phyloP scores from a whole-genome alignment of 148 eudicot genomes.

The Vaccinium vitisidaea region DNA sequence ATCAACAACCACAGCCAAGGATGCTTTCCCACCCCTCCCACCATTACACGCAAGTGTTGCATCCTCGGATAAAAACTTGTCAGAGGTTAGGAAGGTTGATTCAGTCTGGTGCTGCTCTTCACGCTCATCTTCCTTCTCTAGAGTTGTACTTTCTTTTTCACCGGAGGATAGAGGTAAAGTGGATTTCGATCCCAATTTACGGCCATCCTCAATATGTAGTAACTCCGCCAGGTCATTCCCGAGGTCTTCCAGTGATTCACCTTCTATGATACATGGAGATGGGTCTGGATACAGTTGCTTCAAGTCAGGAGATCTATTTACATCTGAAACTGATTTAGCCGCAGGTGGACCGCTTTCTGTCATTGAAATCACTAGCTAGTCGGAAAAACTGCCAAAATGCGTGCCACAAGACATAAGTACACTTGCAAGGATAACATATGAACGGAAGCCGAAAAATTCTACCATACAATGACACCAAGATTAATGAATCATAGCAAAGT shows the following conservation, averaged over 20 bases:
- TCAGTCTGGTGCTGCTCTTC: conserved; percentile 20
- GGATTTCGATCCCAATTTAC: conserved; percentile 16
- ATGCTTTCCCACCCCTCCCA: background rate
- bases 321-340: conserved; percentile 25
- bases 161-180: conserved; percentile 17
- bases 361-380: conserved; percentile 19
- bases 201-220: conserved; percentile 36
- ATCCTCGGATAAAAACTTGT: conserved; percentile 39
- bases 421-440: background rate
- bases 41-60: conserved; percentile 38
- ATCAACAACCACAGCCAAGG: conserved; percentile 15
- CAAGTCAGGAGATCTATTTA: conserved; percentile 18
- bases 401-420: background rate
- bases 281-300: conserved; percentile 24
- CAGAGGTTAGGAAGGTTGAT: conserved; percentile 25
- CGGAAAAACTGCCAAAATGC: conserved; percentile 11
- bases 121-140: conserved; percentile 27
- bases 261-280: conserved; percentile 19
- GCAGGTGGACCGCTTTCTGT: conserved; percentile 45
- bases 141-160: conserved; percentile 24
- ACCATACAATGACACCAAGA: background rate
- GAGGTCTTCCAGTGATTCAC: conserved; percentile 38
- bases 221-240: conserved; percentile 31
- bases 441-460: background rate
- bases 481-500: background rate